Percentiles rank a stretch among this genome's conserved stretches.
These are phyloP conservation scores for Panicum miliaceum DNA, from an alignment of 176 grass and related monocot species.

Conservation along the genomic window DNA sequence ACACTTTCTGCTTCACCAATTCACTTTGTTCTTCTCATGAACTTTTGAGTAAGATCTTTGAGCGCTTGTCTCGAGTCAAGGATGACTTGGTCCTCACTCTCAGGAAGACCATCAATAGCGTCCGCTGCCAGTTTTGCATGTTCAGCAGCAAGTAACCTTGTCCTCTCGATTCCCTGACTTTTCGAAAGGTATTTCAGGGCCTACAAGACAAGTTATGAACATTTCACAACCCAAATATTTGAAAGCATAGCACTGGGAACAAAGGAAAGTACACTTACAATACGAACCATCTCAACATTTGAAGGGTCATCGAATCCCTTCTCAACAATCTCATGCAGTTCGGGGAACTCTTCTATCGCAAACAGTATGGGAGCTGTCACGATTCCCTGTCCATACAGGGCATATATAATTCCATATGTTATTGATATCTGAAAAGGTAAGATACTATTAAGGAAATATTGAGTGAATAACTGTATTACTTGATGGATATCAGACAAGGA, in stretches of 20 bases:
- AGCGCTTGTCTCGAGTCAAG: constrained; percentile 57
- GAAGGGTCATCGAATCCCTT: constrained; percentile 69
- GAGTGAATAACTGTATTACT: constrained; percentile 52
- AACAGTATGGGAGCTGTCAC: constrained; percentile 84
- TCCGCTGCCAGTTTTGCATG: constrained; percentile 50
- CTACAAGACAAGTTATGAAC: neutral
- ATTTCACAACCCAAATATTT: constrained; percentile 27
- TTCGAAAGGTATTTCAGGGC: constrained; percentile 50
- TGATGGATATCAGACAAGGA: constrained; percentile 80
- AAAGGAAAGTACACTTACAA: neutral
- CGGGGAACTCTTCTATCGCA: constrained; percentile 82
- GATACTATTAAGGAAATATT: neutral
- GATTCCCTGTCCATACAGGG: constrained; percentile 59
- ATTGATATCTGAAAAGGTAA: constrained; percentile 3
- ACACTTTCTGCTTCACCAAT: neutral
- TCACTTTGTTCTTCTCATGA: constrained; percentile 59
- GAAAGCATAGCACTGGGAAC: neutral
- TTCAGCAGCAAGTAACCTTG: constrained; percentile 50
- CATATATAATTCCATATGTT: constrained; percentile 17
- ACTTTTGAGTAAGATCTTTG: constrained; percentile 53
- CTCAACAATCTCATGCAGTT: constrained; percentile 63
- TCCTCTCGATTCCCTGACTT: constrained; percentile 66
- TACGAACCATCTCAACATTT: constrained; percentile 63
- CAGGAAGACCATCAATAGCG: constrained; percentile 55
- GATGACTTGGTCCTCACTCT: constrained; percentile 36